These are phyloP conservation scores for Boletus tomentosulus DNA, from an alignment of 768 basidiomycete genomes.

Conservation along the genomic window DNA sequence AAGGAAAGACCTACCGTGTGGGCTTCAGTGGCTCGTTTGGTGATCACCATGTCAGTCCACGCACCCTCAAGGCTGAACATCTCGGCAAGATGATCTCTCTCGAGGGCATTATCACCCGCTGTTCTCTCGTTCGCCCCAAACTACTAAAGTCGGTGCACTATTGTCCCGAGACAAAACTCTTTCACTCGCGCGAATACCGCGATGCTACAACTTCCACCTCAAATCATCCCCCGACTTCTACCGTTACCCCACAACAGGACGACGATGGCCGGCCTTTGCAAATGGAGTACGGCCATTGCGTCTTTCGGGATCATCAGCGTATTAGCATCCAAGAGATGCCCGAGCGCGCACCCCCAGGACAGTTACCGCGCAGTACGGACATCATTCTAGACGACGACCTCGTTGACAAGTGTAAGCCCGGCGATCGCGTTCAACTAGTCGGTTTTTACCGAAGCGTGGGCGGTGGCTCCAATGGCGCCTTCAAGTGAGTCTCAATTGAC, in stretches of 20 bases:
- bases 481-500: constrained; percentile 62
- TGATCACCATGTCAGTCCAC: constrained; percentile 95
- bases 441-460: constrained; percentile 94
- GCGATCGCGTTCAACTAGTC: constrained; percentile 94
- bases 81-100: constrained; percentile 95
- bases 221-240: constrained; percentile 79
- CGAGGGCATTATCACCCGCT: constrained; percentile 97
- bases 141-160: constrained; percentile 97
- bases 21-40: constrained; percentile 97
- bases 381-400: constrained; percentile 95
- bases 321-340: constrained; percentile 99
- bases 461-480: constrained; percentile 85
- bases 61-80: constrained; percentile 83
- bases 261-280: constrained; percentile 83
- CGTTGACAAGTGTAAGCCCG: constrained; percentile 96
- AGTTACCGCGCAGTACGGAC: constrained; percentile 93
- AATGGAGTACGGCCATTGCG: constrained; percentile 88
- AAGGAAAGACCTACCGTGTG: constrained; percentile 76
- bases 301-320: constrained; percentile 94
- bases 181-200: constrained; percentile 87
- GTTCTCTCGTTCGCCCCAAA: constrained; percentile 96
- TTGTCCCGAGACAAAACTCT: constrained; percentile 80
- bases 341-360: constrained; percentile 95
- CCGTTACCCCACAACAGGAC: constrained; percentile 86
- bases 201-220: constrained; percentile 88